Base-by-base conservation (phyloP, 176 grass and related monocot genomes). In the Poa annua region DNA sequence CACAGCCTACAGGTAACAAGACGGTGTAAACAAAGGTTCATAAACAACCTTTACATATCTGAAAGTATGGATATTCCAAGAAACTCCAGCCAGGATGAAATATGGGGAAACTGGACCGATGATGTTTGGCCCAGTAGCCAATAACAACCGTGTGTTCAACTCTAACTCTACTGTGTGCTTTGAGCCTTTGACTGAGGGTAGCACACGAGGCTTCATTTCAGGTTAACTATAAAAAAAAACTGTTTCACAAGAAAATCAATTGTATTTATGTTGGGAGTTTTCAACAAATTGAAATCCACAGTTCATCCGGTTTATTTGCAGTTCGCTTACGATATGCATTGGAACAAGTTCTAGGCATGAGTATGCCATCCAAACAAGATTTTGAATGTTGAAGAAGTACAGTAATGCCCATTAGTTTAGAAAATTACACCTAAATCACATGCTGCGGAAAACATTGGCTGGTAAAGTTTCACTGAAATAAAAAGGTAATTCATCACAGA, bases 1-100 rank as follows among this genome's bases (percentile, higher is more conserved):
- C 16, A 88, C 82, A 45, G 13, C 49, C 86, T 90, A 42, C 66
- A 83, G 54, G 33, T 51, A 70, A 73, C n/a, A 72, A 76, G 36
- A 69, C 15, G 12, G 19, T 13, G n/a, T 67, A 17, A 64, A 34
- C 33, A 17, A 78, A 4, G 19, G 74, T 64, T 13, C 26, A 69
- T 78, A 78, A 82, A 42, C 1, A 68, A 89, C 45, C 6, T 41
- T 86, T 10, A 32, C 73, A 86, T 3, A 13, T 13, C 21, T 12
- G 42, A 61, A 14, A 66, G 20, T 50, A 70, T 4, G 3, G 1
- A 35, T 22, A 66, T 49, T 79, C 12, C 32, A 72, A 54, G 45
- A 74, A 74, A 79, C 21, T 9, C 4, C 50, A 55, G n/a, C 44
- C n/a, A 64, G 59, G 2, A 3, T 44, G n/a, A 44, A 16, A 66